These are phyloP conservation scores for Isoetes taiwanensis DNA, from an alignment of 75 land plant species.

Conservation along the genomic window DNA sequence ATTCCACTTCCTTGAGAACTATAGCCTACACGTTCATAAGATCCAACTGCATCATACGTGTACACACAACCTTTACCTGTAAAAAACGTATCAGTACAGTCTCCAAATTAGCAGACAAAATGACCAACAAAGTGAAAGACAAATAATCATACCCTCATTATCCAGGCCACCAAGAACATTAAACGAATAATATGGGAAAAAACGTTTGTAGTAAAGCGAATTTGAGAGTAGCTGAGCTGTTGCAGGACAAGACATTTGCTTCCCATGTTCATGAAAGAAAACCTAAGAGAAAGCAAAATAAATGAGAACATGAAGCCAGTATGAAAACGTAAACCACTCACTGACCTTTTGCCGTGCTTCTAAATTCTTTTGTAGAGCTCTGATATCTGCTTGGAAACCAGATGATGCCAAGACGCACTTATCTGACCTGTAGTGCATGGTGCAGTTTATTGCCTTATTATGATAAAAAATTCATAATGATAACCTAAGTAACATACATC, in stretches of 20 bases:
- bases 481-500: constrained; percentile 29
- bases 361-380: constrained; percentile 78
- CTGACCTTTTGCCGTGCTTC: constrained; percentile 64
- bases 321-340: neutral
- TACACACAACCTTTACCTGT: constrained; percentile 94
- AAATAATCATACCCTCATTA: constrained; percentile 44
- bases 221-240: constrained; percentile 93
- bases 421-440: constrained; percentile 44
- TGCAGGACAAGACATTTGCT: constrained; percentile 96
- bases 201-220: constrained; percentile 89
- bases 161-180: constrained; percentile 94
- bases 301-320: neutral
- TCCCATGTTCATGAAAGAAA: constrained; percentile 90
- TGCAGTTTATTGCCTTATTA: neutral
- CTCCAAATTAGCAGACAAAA: neutral
- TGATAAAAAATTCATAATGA: neutral
- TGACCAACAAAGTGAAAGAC: neutral
- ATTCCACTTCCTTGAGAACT: constrained; percentile 76
- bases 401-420: constrained; percentile 75
- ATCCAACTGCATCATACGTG: constrained; percentile 97
- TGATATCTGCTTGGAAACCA: constrained; percentile 90
- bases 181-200: constrained; percentile 92
- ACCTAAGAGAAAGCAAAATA: constrained; percentile 26
- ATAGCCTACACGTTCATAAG: constrained; percentile 89
- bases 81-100: neutral